Evolutionary conservation across 2,329 filamentous ascomycete species (phyloP).

Genomic region (Neofusicoccum ribis): DNA sequence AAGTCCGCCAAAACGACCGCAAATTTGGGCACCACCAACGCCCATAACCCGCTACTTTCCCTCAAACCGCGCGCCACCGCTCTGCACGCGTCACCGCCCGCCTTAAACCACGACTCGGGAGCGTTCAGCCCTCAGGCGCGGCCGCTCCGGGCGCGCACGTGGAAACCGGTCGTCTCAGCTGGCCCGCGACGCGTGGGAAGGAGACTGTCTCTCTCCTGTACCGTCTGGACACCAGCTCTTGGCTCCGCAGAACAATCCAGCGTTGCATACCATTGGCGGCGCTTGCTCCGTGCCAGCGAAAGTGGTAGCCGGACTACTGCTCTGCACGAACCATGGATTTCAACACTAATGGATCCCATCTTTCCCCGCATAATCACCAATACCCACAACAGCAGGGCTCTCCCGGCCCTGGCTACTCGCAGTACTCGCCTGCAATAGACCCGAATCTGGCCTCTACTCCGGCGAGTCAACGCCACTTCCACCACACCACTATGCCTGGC

Average conservation of each 20-base stretch:
- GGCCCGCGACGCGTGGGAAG: constrained; percentile 25
- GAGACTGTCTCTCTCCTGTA: constrained; percentile 29
- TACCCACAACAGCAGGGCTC: constrained; percentile 31
- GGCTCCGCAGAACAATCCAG: not conserved
- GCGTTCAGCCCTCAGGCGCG: constrained; percentile 19
- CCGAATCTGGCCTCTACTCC: not conserved
- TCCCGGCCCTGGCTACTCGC: constrained; percentile 30
- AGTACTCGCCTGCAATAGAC: constrained; percentile 10
- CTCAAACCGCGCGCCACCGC: not conserved
- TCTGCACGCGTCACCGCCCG: constrained; percentile 22
- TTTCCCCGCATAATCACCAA: constrained; percentile 34
- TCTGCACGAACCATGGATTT: constrained; percentile 10
- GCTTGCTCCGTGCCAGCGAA: not conserved
- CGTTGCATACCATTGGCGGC: not conserved
- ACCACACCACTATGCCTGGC: constrained; percentile 30
- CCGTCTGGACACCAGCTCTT: constrained; percentile 9
- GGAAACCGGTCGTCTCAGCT: constrained; percentile 15
- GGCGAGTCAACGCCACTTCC: constrained; percentile 32
- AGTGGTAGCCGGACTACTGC: not conserved
- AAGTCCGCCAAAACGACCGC: constrained; percentile 26
- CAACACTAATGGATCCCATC: constrained; percentile 23
- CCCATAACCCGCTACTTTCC: constrained; percentile 3
- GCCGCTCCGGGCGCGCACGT: constrained; percentile 21
- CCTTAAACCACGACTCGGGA: constrained; percentile 22
- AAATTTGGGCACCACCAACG: constrained; percentile 26